Base-by-base conservation (phyloP, 2,329 filamentous ascomycete genomes). In the Westerdykella ornata region DNA sequence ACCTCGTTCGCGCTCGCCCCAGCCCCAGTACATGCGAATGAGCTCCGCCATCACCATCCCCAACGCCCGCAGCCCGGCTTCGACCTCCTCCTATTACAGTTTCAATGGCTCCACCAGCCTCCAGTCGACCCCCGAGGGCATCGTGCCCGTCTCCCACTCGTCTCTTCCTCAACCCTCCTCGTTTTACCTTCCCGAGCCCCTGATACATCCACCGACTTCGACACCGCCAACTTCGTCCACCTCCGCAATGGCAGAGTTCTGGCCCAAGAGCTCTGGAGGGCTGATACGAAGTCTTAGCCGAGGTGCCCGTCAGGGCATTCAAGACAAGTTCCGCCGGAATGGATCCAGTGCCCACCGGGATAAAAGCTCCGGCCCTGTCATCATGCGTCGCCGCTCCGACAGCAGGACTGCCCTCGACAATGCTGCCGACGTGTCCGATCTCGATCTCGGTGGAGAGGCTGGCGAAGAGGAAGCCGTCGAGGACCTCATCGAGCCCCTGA, bases 271-370 rank as follows among this genome's bases (percentile, higher is more conserved):
- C 28, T 77, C 82, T 3, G 30, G 16, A 17, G 76, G 76, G 37
- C 68, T 97, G 42, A 94, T 97, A 52, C 81, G 92, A 48, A 80
- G 89, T 48, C 72, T 96, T 16, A 97, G 92, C 22, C 86, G 85
- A 54, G 81, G 84, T 47, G 87, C 88, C 5, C 22, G 22, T 11
- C 80, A 80, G 35, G 82, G 79, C 65, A 82, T 75, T 68, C 83
- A 73, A 63, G 81, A 61, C 30, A 76, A 82, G 45, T 80, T 88
- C 48, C 78, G 89, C 46, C 82, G 84, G 47, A 94, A 87, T 13
- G 88, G 86, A 2, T 82, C 82, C 1, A 80, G 82, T 46, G 62
- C 68, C 5, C 87, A 84, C 61, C 81, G 89, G 32, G 88, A 96
- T 59, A 82, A 85, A 47, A 96, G 89, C 60, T 83, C 88, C 18